These are phyloP conservation scores for Pisolithus microcarpus DNA, from an alignment of 768 basidiomycete species.

Conservation along the genomic window DNA sequence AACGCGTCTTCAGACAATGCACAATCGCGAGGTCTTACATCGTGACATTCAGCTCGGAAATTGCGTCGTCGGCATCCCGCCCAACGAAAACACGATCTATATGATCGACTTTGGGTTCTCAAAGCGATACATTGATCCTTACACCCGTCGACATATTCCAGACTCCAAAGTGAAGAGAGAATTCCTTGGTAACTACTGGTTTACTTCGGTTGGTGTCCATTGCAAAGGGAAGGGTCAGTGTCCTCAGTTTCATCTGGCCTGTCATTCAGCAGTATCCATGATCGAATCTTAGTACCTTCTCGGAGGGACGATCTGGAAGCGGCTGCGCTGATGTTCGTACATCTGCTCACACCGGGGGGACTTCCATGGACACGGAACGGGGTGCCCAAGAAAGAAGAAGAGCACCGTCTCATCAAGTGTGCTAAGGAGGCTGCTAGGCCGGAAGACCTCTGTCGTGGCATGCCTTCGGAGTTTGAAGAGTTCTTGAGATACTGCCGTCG, in stretches of 20 bases:
- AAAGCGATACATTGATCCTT: slow-evolving; percentile 64
- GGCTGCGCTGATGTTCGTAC: slow-evolving; percentile 70
- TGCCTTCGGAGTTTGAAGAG: slow-evolving; percentile 70
- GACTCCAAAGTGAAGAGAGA: slow-evolving; percentile 62
- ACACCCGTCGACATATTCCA: slow-evolving; percentile 61
- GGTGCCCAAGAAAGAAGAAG: slow-evolving; percentile 62
- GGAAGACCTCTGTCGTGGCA: slow-evolving; percentile 59
- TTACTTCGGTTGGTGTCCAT: slow-evolving; percentile 71
- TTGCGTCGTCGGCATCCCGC: slow-evolving; percentile 55
- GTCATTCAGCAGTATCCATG: slow-evolving; percentile 13
- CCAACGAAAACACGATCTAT: slow-evolving; percentile 55
- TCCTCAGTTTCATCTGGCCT: slow-evolving; percentile 5
- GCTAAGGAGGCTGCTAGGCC: slow-evolving; percentile 55
- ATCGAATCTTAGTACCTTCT: slow-evolving; percentile 52
- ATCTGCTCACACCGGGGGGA: slow-evolving; percentile 69
- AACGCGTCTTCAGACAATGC: slow-evolving; percentile 67
- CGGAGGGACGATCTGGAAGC: slow-evolving; percentile 77
- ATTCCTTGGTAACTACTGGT: slow-evolving; percentile 84
- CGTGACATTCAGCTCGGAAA: slow-evolving; percentile 79
- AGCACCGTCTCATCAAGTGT: slow-evolving; percentile 57
- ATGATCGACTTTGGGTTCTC: slow-evolving; percentile 88
- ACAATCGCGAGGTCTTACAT: slow-evolving; percentile 63
- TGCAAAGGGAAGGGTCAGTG: slow-evolving; percentile 63
- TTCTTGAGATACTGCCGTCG: slow-evolving; percentile 66
- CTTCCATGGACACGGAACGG: slow-evolving; percentile 76